Base-by-base conservation (phyloP, 2,329 filamentous ascomycete genomes). In the Aspergillus tanneri region DNA sequence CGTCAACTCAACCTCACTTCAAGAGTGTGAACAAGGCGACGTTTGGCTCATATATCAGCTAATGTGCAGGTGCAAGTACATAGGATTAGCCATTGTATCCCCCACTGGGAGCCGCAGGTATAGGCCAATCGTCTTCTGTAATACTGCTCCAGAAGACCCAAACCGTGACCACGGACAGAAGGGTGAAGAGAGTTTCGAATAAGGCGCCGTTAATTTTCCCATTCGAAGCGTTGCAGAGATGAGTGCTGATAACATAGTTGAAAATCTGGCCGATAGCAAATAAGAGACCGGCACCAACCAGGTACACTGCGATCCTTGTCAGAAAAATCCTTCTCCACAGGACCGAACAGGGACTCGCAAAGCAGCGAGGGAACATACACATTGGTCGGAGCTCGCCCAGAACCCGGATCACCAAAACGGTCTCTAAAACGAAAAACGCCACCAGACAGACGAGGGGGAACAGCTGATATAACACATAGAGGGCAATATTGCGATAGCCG, bases 101-200 rank as follows among this genome's bases (percentile, higher is more conserved):
- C 9, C 52, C 49, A 23, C 55, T 48, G 34, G 54, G 32, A 39
- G 43, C 14, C 36, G 62, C 52, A 14, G 78, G 76, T 69, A 81
- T 77, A 2, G 91, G 90, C 93, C 93, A 99, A 75, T 96, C 92
- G 64, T 99, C 93, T 72, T 99, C 93, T 12, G 93, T 99, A 62
- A 99, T 99, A 74, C 90, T 96, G 38, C 90, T 95, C 93, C 93
- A 99, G 77, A 99, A 99, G 48, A 88, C 71, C 91, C 93, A 99
- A 56, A 96, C 74, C 72, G 83, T 83, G 14, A 89, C 78, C 4
- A 99, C 90, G 0, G 91, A 80, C 10, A 92, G 74, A 1, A 96
- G 77, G 0, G 91, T 97, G 74, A 99, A 97, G 5, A 97, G 75
- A 0, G 91, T 95, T 70, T 96, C 83, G 69, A 99, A 99, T 1